A percentile compares a stretch with the other conserved stretches of the same genome.
Evolutionary conservation across 2,329 filamentous ascomycete species (phyloP).

Genomic region (Penicillium corylophilum): DNA sequence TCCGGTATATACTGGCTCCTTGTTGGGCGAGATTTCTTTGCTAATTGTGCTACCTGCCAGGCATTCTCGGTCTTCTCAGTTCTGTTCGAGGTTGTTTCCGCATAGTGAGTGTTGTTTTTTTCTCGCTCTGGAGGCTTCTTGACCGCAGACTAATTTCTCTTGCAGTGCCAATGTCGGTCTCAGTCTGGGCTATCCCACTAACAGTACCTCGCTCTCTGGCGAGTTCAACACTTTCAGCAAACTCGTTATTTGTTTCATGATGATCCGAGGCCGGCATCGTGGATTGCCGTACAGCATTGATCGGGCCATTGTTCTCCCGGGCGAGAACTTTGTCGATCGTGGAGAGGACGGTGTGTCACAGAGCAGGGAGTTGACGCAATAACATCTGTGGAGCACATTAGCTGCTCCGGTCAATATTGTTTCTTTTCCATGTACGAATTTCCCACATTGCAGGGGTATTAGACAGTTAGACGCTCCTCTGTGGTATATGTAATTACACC

Average conservation of each 20-base stretch:
- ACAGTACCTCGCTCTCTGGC: conserved; percentile 39
- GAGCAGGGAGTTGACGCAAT: too few relatives aligned
- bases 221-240: conserved; percentile 53
- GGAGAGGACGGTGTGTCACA: too few relatives aligned
- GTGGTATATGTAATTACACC: too few relatives aligned
- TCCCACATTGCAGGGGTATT: too few relatives aligned
- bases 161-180: conserved; percentile 36
- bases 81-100: conserved; percentile 44
- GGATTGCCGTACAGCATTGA: conserved; percentile 58
- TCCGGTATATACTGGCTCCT: conserved; percentile 23
- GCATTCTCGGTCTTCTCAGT: conserved; percentile 58
- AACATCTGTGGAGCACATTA: too few relatives aligned
- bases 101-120: conserved; percentile 32
- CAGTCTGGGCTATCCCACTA: conserved; percentile 33
- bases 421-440: neutral
- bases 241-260: conserved; percentile 55
- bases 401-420: neutral
- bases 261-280: conserved; percentile 57
- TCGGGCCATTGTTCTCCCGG: conserved; percentile 38
- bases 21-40: neutral
- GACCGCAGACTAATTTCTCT: conserved; percentile 9
- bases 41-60: conserved; percentile 13
- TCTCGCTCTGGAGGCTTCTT: conserved; percentile 3
- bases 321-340: conserved; percentile 6
- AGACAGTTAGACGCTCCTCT: too few relatives aligned